Base-by-base conservation (phyloP, 2,329 filamentous ascomycete genomes). In the Xylariaceae sp. region DNA sequence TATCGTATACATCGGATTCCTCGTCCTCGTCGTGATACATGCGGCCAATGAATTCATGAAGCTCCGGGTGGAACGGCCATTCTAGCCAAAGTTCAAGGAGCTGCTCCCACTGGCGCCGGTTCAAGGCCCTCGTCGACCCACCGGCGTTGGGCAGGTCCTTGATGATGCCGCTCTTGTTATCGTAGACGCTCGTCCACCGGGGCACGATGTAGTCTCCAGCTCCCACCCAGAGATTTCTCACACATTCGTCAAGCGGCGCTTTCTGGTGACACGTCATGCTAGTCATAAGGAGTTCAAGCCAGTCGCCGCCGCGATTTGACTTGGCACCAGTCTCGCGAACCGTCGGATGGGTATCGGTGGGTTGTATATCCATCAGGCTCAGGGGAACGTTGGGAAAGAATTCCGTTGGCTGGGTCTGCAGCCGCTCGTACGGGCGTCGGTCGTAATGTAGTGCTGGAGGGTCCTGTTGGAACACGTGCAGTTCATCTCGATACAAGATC, bases 351-450 rank as follows among this genome's bases (percentile, higher is more conserved):
- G 78, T 70, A 2, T 74, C 65, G 58, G 78, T 77, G 3, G 89
- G 88, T 58, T 85, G 80, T 53, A 90, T 73, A 66, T 91, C 88
- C 14, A 91, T 66, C 3, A 93, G 79, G 11, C 74, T 71, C 50
- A 82, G 73, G 6, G 75, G 71, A 9, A 75, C 69, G 19, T 78
- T 73, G 1, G 89, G 90, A 66, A 78, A 89, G 62, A 90, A 86
- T 58, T 96, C 91, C 1, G 78, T 63, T 0, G 69, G 47, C 5
- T 73, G 54, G 2, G 82, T 78, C 19, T 73, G 68, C 14, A 96
- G 73, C 0, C 90, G 88, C 62, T 96, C 89, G 62, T 82, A 84
- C 2, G 75, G 71, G 14, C 91, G 83, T 1, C 80, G 77, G 67
- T 96, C 90, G 83, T 86, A 92, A 22, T 75, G 62, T 3, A 93